Evolutionary conservation across 2,329 filamentous ascomycete genomes (phyloP).

Genomic region (Xylariales sp.): DNA sequence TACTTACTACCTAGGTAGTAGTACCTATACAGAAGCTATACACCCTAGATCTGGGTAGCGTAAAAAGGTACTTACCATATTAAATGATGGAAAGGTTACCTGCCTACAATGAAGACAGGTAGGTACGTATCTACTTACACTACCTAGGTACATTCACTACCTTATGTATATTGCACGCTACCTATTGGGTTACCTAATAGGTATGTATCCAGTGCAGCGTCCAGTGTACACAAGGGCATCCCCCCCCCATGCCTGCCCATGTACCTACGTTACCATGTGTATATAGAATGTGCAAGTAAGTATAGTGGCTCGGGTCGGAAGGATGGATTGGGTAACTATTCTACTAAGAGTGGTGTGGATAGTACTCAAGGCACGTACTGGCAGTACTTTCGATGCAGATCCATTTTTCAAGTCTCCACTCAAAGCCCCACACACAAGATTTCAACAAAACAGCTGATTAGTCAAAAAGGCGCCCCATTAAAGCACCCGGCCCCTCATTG

Average conservation of each 20-base stretch:
- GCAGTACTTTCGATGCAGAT: conserved; percentile 24
- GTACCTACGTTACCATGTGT: conserved; percentile 10
- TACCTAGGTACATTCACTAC: too few species aligned
- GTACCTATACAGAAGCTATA: not conserved
- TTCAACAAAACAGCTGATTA: conserved; percentile 49
- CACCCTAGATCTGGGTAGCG: too few species aligned
- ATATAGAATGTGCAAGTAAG: conserved; percentile 5
- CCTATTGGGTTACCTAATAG: too few species aligned
- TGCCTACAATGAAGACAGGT: too few species aligned
- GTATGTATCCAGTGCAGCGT: too few species aligned
- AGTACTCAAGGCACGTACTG: conserved; percentile 29
- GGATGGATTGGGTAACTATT: conserved; percentile 27
- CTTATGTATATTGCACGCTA: too few species aligned
- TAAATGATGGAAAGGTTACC: not conserved
- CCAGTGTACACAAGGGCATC: too few species aligned
- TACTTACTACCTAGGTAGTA: not conserved
- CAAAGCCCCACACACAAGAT: conserved; percentile 35
- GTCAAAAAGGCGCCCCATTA: conserved; percentile 50
- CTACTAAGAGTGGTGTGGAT: conserved; percentile 1
- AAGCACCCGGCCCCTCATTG: conserved; percentile 48
- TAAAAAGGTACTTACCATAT: too few species aligned
- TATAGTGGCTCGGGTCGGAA: conserved; percentile 27
- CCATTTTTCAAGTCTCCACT: conserved; percentile 4
- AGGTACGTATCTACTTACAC: too few species aligned
- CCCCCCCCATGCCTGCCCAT: too few species aligned